Conservation (phyloP, 2,329 filamentous ascomycete genomes). For the Aspergillus floridensis region DNA sequence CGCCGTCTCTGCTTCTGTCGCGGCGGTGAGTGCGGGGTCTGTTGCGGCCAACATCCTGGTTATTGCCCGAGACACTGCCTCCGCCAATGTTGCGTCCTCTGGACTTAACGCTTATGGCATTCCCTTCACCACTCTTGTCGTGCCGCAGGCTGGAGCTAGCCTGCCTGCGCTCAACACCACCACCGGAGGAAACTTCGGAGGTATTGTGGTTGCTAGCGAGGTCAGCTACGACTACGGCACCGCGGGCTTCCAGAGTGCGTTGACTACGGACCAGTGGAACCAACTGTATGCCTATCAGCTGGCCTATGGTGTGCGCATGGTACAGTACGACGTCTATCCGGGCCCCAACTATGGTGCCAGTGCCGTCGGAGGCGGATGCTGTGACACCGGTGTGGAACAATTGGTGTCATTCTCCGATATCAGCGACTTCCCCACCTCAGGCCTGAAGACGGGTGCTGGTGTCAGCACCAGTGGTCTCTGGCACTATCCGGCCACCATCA, state of each 20-base stretch:
- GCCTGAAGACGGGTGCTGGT: conserved; percentile 50
- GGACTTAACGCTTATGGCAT: conserved; percentile 62
- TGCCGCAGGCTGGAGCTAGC: conserved; percentile 52
- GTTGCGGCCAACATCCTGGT: conserved; percentile 52
- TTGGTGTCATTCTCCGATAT: conserved; percentile 54
- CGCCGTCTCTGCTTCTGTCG: conserved; percentile 16
- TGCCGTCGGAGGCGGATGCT: conserved; percentile 46
- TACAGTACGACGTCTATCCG: conserved; percentile 59
- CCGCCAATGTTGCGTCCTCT: conserved; percentile 50
- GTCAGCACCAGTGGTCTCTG: conserved; percentile 54
- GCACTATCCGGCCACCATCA: conserved; percentile 59
- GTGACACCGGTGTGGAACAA: conserved; percentile 50
- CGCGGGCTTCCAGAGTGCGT: conserved; percentile 49
- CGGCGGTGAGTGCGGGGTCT: conserved; percentile 21
- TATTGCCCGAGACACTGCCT: conserved; percentile 52
- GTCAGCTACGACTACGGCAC: conserved; percentile 55
- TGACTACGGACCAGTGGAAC: conserved; percentile 57
- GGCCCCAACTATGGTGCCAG: conserved; percentile 49
- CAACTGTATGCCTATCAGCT: conserved; percentile 58
- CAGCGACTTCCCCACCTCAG: conserved; percentile 54
- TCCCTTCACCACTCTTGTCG: conserved; percentile 54
- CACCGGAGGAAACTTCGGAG: conserved; percentile 56
- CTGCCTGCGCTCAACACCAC: conserved; percentile 55
- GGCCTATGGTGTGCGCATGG: conserved; percentile 59
- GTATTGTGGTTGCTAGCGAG: conserved; percentile 55